phyloP scores from a whole-genome alignment of 352 stramenopile species.

The Globisporangium heterothallicum region DNA sequence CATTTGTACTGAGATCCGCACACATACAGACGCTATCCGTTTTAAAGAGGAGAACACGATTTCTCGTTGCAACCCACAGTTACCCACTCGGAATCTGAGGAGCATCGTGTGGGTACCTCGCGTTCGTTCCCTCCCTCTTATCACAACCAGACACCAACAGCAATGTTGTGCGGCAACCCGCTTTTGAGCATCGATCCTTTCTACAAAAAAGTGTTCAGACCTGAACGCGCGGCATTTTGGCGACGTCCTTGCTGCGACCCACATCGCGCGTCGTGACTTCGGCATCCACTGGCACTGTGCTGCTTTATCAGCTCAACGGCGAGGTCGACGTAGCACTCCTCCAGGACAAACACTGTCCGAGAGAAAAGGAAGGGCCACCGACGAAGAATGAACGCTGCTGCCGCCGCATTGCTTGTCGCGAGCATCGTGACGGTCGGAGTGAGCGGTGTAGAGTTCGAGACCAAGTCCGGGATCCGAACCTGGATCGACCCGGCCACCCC shows the following conservation, averaged over 20 bases:
- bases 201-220: no score
- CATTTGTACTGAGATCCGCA: no score
- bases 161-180: not conserved
- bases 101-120: not conserved
- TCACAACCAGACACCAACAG: not conserved
- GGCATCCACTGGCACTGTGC: no score
- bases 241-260: no score
- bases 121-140: not conserved
- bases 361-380: not conserved
- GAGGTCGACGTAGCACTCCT: no score
- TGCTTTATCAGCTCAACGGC: no score
- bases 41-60: no score
- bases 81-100: not conserved
- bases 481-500: constrained; percentile 50
- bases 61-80: no score
- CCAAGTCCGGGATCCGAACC: constrained; percentile 29
- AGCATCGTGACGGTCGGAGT: not conserved
- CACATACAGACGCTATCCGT: no score
- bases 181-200: not conserved
- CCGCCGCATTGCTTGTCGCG: not conserved
- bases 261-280: no score
- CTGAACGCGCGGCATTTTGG: no score
- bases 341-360: no score
- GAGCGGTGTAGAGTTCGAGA: not conserved
- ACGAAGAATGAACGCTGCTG: not conserved